Percentiles rank a stretch among this genome's conserved stretches.
Conservation (phyloP, 1,284 basidiomycete species). For the Heterobasidion occidentale region DNA sequence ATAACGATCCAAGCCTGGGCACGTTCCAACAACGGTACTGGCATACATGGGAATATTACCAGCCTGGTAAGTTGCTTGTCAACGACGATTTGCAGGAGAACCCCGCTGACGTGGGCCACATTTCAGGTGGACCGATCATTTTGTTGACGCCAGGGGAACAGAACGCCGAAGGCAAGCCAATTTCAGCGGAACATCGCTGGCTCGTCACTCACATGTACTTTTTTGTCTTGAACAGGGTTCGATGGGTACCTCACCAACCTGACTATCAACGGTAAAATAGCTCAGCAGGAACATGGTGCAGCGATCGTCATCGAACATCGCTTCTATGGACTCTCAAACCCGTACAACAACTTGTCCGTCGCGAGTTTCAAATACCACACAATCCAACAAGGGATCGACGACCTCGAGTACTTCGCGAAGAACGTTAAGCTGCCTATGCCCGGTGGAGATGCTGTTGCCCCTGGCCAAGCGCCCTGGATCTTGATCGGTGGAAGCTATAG, state of each 20-base stretch:
- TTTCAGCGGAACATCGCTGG: not conserved
- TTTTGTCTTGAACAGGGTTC: slow-evolving; percentile 10
- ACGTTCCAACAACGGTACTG: slow-evolving; percentile 72
- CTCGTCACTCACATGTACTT: not conserved
- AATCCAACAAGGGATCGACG: slow-evolving; percentile 66
- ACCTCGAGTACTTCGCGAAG: slow-evolving; percentile 62
- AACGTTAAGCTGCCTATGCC: slow-evolving; percentile 63
- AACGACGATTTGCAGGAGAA: not conserved
- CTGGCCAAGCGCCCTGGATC: slow-evolving; percentile 58
- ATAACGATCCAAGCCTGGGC: slow-evolving; percentile 56
- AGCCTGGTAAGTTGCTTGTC: slow-evolving; percentile 29
- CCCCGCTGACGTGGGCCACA: not conserved
- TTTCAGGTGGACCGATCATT: slow-evolving; percentile 59
- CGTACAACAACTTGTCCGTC: slow-evolving; percentile 50
- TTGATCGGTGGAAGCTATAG: slow-evolving; percentile 63
- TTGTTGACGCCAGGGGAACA: slow-evolving; percentile 44
- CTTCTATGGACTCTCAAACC: slow-evolving; percentile 48
- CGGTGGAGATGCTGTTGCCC: slow-evolving; percentile 47
- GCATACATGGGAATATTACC: slow-evolving; percentile 57
- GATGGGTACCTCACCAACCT: slow-evolving; percentile 52
- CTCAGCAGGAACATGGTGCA: slow-evolving; percentile 57
- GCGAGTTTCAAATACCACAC: slow-evolving; percentile 52
- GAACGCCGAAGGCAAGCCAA: slow-evolving; percentile 30
- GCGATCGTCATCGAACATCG: slow-evolving; percentile 55
- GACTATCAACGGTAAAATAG: slow-evolving; percentile 60